These are phyloP conservation scores for Zoysia matrella DNA, from an alignment of 202 grass and related monocot genomes.

Conservation along the genomic window DNA sequence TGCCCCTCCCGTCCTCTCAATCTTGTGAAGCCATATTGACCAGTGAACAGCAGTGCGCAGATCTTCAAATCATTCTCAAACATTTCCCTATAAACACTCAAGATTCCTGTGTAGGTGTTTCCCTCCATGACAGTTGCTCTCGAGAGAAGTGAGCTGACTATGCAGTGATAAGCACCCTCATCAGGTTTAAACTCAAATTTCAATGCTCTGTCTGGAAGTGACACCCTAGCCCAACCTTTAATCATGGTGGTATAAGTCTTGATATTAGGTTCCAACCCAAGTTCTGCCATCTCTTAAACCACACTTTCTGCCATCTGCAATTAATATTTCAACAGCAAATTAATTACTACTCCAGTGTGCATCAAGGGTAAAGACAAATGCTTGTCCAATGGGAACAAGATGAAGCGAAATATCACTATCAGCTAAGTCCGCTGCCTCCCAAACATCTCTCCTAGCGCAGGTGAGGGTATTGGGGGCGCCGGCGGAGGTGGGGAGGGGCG, in stretches of 20 bases:
- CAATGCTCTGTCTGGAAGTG: slow-evolving; percentile 84
- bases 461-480: slow-evolving; percentile 13
- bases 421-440: slow-evolving; percentile 85
- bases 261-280: slow-evolving; percentile 85
- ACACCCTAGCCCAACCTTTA: slow-evolving; percentile 85
- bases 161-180: slow-evolving; percentile 87
- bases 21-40: slow-evolving; percentile 83
- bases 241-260: slow-evolving; percentile 97
- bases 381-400: slow-evolving; percentile 25
- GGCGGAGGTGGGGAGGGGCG: slow-evolving; percentile 53
- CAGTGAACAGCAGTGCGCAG: slow-evolving; percentile 89
- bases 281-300: slow-evolving; percentile 79
- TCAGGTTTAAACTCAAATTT: slow-evolving; percentile 75
- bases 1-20: slow-evolving; percentile 82
- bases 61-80: slow-evolving; percentile 82
- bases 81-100: slow-evolving; percentile 94
- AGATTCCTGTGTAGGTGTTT: slow-evolving; percentile 71
- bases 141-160: slow-evolving; percentile 88
- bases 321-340: slow-evolving; percentile 32
- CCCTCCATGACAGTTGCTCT: slow-evolving; percentile 75
- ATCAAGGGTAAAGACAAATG: slow-evolving; percentile 32
- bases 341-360: background rate
- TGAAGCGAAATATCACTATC: slow-evolving; percentile 28
- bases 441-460: slow-evolving; percentile 81
- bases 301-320: slow-evolving; percentile 79